phyloP scores from a whole-genome alignment of 805 yeast genomes.

The Yarrowia alimentaria region DNA sequence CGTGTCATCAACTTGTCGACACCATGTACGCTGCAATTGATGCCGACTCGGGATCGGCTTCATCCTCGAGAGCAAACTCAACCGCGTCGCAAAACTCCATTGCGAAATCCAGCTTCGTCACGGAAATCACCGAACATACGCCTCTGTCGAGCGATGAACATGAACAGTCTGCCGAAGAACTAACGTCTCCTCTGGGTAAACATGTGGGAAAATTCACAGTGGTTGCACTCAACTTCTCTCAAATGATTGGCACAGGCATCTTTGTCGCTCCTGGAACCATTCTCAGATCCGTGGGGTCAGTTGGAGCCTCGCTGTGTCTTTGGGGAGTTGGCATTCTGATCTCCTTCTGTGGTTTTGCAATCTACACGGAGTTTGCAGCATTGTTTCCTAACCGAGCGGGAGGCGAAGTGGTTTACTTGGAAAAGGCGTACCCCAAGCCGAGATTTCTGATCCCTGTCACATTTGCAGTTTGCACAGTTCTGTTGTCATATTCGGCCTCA shows the following conservation, averaged over 20 bases:
- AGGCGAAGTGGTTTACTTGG: constrained; percentile 3
- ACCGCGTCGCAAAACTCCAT: constrained; percentile 4
- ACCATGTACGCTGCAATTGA: no score
- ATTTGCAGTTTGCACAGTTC: constrained; percentile 7
- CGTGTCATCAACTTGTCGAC: no score
- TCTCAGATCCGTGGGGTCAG: constrained; percentile 55
- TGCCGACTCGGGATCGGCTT: neutral
- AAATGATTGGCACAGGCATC: constrained; percentile 17
- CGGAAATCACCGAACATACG: neutral
- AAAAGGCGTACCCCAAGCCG: constrained; percentile 11
- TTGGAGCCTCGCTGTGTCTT: constrained; percentile 54
- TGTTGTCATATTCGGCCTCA: constrained; percentile 3
- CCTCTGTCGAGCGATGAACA: neutral
- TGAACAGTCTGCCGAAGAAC: neutral
- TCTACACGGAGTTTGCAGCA: constrained; percentile 13
- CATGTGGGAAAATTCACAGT: constrained; percentile 9
- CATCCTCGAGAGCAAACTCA: neutral
- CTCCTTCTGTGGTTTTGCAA: constrained; percentile 4
- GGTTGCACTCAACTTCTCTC: constrained; percentile 10
- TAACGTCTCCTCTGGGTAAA: neutral
- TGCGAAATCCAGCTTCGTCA: no score
- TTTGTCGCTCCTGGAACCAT: constrained; percentile 37
- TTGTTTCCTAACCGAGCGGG: constrained; percentile 33
- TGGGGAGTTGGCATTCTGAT: constrained; percentile 52
- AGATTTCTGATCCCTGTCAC: constrained; percentile 12